Conservation (phyloP, 306 rosid species). For the Cucurbita ficifolia region DNA sequence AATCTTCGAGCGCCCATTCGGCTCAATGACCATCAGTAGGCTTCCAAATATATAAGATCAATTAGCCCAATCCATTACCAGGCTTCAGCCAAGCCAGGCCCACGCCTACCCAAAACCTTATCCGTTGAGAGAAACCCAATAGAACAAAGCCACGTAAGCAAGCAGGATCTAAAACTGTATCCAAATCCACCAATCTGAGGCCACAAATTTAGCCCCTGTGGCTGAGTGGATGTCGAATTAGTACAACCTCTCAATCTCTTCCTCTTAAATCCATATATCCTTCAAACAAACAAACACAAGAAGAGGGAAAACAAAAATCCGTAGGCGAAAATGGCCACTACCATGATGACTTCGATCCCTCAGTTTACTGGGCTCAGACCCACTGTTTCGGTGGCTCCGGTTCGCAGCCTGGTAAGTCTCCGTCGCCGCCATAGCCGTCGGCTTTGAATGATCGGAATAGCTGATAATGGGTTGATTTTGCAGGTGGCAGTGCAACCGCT, state of each 20-base stretch:
- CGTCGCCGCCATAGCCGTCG: not conserved
- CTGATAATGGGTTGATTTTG: not conserved
- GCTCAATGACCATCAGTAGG: not conserved
- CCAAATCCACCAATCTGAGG: constrained; percentile 32
- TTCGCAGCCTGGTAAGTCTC: constrained; percentile 36
- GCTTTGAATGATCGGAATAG: not conserved
- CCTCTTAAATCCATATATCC: constrained; percentile 4
- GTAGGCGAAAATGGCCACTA: constrained; percentile 41
- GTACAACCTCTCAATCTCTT: not conserved
- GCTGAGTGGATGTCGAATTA: constrained; percentile 29
- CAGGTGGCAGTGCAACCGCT: constrained; percentile 55
- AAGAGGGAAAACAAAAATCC: not conserved
- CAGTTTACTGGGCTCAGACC: constrained; percentile 72
- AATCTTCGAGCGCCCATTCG: not conserved
- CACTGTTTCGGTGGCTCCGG: constrained; percentile 34
- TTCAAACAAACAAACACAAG: not conserved
- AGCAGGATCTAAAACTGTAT: constrained; percentile 35
- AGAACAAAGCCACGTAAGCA: constrained; percentile 45
- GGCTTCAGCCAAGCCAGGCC: not conserved
- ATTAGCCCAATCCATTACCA: not conserved
- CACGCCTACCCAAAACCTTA: constrained; percentile 28
- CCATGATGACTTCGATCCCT: constrained; percentile 55
- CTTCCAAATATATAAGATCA: too few relatives aligned
- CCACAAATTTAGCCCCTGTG: constrained; percentile 36
- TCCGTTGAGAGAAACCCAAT: constrained; percentile 40